Conservation (phyloP, 2,329 filamentous ascomycete species). For the Ophiostoma sp. region DNA sequence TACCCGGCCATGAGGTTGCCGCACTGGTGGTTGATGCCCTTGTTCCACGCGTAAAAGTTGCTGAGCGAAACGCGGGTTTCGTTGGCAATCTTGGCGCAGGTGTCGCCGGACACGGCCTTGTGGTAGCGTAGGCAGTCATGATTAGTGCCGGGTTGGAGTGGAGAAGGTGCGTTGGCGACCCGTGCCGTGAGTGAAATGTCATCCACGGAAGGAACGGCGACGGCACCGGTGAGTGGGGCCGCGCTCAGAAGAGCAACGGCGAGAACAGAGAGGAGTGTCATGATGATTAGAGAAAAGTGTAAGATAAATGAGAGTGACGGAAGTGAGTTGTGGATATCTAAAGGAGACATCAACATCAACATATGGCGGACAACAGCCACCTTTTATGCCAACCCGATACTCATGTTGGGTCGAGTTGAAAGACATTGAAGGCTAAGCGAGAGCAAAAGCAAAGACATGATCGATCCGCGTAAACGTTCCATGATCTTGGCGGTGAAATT, state of each 20-base stretch:
- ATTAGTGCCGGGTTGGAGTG: neutral
- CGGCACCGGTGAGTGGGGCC: neutral
- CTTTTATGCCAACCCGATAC: neutral
- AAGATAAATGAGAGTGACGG: neutral
- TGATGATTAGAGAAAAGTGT: neutral
- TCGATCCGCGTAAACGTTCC: neutral
- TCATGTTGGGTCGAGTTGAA: neutral
- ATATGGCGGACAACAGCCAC: neutral
- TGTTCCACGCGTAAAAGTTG: neutral
- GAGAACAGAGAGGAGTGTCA: neutral
- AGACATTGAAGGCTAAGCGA: neutral
- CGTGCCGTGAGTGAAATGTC: neutral
- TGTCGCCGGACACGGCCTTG: neutral
- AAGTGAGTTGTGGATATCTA: neutral
- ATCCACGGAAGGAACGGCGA: neutral
- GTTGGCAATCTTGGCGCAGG: neutral
- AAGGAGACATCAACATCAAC: neutral
- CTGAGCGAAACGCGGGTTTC: neutral
- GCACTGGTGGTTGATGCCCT: neutral
- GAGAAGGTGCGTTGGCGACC: neutral
- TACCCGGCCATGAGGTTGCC: neutral
- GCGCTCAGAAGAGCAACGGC: neutral
- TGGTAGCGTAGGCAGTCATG: neutral
- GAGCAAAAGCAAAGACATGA: neutral
- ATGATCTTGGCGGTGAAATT: slow-evolving; percentile 1